Base-by-base conservation (phyloP, 441 rosid genomes). In the Pelargonium citronellum region DNA sequence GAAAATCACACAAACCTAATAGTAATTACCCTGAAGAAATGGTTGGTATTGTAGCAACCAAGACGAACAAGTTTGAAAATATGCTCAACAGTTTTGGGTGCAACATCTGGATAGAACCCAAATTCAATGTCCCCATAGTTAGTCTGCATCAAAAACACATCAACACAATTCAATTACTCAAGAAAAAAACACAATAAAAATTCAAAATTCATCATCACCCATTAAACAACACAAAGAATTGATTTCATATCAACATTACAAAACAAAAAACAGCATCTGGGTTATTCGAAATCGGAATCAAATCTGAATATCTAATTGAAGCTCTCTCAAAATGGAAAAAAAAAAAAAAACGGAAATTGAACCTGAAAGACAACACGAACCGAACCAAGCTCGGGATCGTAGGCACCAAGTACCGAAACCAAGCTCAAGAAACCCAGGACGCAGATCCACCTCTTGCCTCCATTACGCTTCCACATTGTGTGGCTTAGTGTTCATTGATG, bases 331-430 rank as follows among this genome's bases (percentile, higher is more conserved):
- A 49, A 49, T 30, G 2, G 58, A 51, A 17, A 51, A n/a, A n/a
- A n/a, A n/a, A n/a, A n/a, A n/a, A n/a, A n/a, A n/a, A n/a, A n/a
- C n/a, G n/a, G n/a, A n/a, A n/a, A n/a, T 51, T 61, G 67, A 71
- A 93, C 97, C 95, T 91, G 97, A 69, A 91, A 93, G 75, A 88
- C 95, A 74, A 91, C 96, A 64, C 93, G 97, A 72, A 89, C 84
- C 9, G 97, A 88, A 53, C 93, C 75, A 27, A 93, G 84, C 70
- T 81, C 82, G 13, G 93, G 93, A 22, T 86, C 92, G 41, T 89
- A 73, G 4, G 73, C 79, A 43, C 68, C 79, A 58, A 75, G 58
- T 15, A 51, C 58, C 19, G 5, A n/a, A 13, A 51, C 19, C 19
- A 51, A 51, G 58, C 58, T 51, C 58, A 51, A 51, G 58, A 5